Base-by-base conservation (phyloP, 1,284 basidiomycete genomes). In the Trametes polyzona region DNA sequence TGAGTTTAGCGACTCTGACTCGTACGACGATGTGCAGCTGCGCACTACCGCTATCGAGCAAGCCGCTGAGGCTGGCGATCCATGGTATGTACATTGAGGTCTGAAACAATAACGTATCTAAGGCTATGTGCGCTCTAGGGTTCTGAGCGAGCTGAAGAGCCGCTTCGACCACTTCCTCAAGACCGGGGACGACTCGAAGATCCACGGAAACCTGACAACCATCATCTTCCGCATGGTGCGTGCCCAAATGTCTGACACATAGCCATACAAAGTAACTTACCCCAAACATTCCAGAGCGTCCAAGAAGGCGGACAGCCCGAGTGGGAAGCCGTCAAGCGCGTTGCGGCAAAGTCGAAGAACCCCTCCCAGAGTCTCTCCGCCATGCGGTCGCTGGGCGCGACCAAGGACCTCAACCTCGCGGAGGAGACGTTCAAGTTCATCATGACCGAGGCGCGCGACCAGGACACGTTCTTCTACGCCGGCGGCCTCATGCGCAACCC, bases 91-190 rank as follows among this genome's bases (percentile, higher is more conserved):
- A 55, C 46, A 9, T 2, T 23, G 8, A 14, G 8, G 12, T 10
- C 6, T n/a, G 41, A 35, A 11, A 6, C 26, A 30, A 11, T 26
- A 5, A 17, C n/a, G 7, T 55, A 39, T 16, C 14, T 26, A 7
- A 17, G 19, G 24, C 5, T 23, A 35, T 39, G n/a, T 33, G n/a
- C 1, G 3, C 8, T 17, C 0, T 35, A 92, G 90, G 47, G 90
- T 93, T 23, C 73, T 95, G 55, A 77, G 81, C 51, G 92, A 94
- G 71, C 79, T 96, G 55, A 81, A 82, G 68, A 75, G 76, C 44
- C 87, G 93, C 56, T 98, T 98, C 76, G 76, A 79, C 43, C 77
- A 84, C 33, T 92, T 88, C 71, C 73, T 91, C 62, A 79, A 84
- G 63, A 90, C 84, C 23, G 84, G 84, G 14, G 92, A 97, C 67